Evolutionary conservation across 2,329 filamentous ascomycete genomes (phyloP).

Genomic region (Falciphora oryzae): DNA sequence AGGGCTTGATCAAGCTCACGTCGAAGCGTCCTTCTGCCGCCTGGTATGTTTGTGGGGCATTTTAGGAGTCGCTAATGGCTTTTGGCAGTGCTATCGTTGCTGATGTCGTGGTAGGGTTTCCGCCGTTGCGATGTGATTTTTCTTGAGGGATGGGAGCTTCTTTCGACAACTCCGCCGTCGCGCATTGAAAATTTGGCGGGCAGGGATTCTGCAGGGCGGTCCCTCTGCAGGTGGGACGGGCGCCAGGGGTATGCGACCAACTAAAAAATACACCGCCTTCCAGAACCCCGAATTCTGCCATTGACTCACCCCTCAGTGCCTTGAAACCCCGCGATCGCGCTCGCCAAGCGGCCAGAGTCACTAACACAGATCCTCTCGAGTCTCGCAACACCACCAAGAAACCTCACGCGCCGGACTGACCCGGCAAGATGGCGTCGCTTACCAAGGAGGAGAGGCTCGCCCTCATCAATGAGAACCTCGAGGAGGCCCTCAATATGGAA

Average conservation of each 20-base stretch:
- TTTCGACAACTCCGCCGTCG: neutral
- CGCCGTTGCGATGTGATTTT: neutral
- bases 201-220: neutral
- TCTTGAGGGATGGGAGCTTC: neutral
- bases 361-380: neutral
- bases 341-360: neutral
- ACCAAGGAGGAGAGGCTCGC: slow-evolving; percentile 49
- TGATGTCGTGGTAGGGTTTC: neutral
- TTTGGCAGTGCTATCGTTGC: neutral
- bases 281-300: slow-evolving; percentile 8
- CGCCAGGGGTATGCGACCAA: neutral
- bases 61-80: neutral
- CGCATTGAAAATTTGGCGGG: neutral
- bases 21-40: slow-evolving; percentile 47
- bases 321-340: slow-evolving; percentile 6
- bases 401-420: neutral
- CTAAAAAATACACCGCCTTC: slow-evolving; percentile 7
- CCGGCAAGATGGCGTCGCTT: slow-evolving; percentile 5
- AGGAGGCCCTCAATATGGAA: slow-evolving; percentile 77
- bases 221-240: neutral
- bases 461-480: slow-evolving; percentile 74
- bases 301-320: slow-evolving; percentile 7
- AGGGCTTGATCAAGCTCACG: slow-evolving; percentile 32
- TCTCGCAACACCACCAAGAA: neutral
- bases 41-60: slow-evolving; percentile 91